Conservation (phyloP, 208 protist genomes). For the Acanthamoeba polyphaga region DNA sequence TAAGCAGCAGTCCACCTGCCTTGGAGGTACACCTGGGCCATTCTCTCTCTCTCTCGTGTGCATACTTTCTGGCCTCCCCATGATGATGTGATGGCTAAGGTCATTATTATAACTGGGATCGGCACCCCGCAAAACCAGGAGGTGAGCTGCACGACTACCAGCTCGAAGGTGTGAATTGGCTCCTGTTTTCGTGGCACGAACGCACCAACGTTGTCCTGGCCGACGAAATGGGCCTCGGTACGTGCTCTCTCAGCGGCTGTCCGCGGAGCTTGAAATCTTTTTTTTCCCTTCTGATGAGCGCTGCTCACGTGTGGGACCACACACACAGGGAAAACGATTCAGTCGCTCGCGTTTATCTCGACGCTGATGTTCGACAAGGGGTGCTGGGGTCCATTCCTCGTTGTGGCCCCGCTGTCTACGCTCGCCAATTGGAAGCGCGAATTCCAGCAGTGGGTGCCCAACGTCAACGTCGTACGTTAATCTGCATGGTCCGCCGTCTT, state of each 20-base stretch:
- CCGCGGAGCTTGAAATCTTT: neutral
- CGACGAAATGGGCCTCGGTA: slow-evolving; percentile 95
- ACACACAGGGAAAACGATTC: slow-evolving; percentile 88
- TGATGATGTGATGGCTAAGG: neutral
- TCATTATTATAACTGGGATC: neutral
- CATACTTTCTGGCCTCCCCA: neutral
- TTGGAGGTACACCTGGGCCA: neutral
- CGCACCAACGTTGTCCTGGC: slow-evolving; percentile 91
- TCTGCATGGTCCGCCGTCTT: neutral
- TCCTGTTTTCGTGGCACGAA: slow-evolving; percentile 88
- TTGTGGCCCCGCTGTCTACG: slow-evolving; percentile 92
- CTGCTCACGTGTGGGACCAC: slow-evolving; percentile 11
- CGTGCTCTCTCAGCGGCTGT: slow-evolving; percentile 76
- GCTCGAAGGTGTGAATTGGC: slow-evolving; percentile 93
- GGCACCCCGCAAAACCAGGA: neutral
- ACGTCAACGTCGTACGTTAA: slow-evolving; percentile 88
- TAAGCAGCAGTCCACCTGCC: slow-evolving; percentile 60
- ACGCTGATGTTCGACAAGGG: slow-evolving; percentile 83
- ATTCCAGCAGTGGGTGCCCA: slow-evolving; percentile 90
- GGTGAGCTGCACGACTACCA: slow-evolving; percentile 92
- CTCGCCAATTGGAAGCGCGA: slow-evolving; percentile 90
- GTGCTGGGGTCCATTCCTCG: slow-evolving; percentile 90
- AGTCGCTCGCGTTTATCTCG: slow-evolving; percentile 87
- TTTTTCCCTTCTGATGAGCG: neutral
- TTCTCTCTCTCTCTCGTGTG: neutral